Evolutionary conservation across 371 early-diverging fungal genomes (phyloP).

Genomic region (Lichtheimia hyalospora): DNA sequence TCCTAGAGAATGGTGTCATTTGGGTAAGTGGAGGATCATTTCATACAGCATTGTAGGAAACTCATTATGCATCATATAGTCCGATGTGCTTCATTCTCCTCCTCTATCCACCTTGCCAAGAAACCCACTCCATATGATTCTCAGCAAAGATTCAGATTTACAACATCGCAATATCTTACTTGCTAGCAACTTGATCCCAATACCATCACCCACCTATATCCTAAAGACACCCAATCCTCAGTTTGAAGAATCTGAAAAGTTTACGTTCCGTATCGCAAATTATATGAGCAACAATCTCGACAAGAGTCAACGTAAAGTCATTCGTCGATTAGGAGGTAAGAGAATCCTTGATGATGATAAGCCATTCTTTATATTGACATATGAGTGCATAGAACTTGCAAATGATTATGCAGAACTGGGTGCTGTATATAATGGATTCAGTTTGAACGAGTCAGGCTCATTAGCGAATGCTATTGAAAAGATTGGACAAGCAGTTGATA

Average conservation of each 20-base stretch:
- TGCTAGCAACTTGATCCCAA: conserved; percentile 47
- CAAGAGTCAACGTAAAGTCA: conserved; percentile 67
- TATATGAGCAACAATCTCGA: conserved; percentile 72
- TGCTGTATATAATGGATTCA: conserved; percentile 91
- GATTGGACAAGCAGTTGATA: conserved; percentile 89
- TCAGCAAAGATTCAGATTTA: conserved; percentile 24
- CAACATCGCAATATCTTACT: conserved; percentile 25
- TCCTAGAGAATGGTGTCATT: conserved; percentile 67
- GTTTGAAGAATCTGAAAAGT: conserved; percentile 79
- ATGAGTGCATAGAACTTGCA: conserved; percentile 44
- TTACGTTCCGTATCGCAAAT: conserved; percentile 74
- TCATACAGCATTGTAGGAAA: too few relatives aligned
- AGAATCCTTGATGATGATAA: not conserved
- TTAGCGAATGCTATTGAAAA: conserved; percentile 86
- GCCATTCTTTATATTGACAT: not conserved
- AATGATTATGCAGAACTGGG: conserved; percentile 89
- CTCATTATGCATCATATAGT: conserved; percentile 37
- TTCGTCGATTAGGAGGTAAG: conserved; percentile 68
- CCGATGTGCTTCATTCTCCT: conserved; percentile 66
- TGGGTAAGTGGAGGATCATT: conserved; percentile 48
- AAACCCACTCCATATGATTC: conserved; percentile 58
- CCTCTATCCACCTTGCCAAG: conserved; percentile 51
- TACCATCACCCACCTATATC: conserved; percentile 59
- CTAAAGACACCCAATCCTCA: conserved; percentile 70
- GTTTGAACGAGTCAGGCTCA: conserved; percentile 75